Base-by-base conservation (phyloP, 768 basidiomycete species). In the Tulasnella sp. region DNA sequence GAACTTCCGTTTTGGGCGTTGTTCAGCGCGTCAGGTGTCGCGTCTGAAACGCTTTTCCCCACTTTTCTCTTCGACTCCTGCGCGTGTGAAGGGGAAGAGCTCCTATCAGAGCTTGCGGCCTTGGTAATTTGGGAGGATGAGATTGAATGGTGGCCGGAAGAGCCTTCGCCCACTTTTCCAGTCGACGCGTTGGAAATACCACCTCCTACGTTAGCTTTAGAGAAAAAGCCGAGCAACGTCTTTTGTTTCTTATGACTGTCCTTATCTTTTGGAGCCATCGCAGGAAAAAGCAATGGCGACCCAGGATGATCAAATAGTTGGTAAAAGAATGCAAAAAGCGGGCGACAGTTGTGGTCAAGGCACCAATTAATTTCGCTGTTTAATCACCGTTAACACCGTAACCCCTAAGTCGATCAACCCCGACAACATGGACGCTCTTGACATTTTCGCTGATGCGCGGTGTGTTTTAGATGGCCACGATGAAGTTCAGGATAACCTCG, bases 1-100 rank as follows among this genome's bases (percentile, higher is more conserved):
- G 51, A 19, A 29, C 9, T 39, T 9, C 12, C 22, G 16, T 45
- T 32, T n/a, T n/a, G 13, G n/a, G n/a, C n/a, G n/a, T n/a, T n/a
- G n/a, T n/a, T n/a, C n/a, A n/a, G n/a, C n/a, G n/a, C 13, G 19
- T 25, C 13, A 35, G 44, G 4, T 6, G 20, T 29, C 5, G 70
- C 68, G 27, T 59, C 65, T 56, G 86, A 83, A 65, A 19, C 34
- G 12, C 12, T 35, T 19, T 12, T 35, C 34, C 78, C 74, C 62
- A 77, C 77, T 7, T 86, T 70, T 58, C 78, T 83, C 60, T 83
- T 85, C 62, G 86, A 84, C 57, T 81, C 83, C 64, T 70, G n/a
- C 12, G 34, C 12, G 34, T 35, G 12, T 12, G 12, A 35, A 12
- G 34, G 34, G 16, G 34, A 16, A 12, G 12, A 12, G 12, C 16